phyloP scores from a whole-genome alignment of 2,329 filamentous ascomycete genomes.

The Colletotrichum plurivorum region DNA sequence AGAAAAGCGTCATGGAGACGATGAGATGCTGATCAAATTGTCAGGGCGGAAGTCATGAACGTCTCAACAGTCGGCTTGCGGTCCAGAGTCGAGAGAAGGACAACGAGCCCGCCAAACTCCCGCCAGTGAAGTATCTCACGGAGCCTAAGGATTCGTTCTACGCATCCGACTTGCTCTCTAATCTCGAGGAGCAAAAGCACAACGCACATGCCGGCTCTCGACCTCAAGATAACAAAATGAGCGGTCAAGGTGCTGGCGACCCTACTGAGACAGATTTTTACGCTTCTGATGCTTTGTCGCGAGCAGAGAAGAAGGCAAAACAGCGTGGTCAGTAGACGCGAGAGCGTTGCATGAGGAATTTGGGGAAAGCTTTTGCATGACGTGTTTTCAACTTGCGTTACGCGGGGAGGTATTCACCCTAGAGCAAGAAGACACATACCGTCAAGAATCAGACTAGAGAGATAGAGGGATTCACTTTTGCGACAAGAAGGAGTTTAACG shows the following conservation, averaged over 20 bases:
- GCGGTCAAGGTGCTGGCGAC: neutral
- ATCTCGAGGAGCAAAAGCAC: neutral
- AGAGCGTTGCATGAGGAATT: too few species aligned
- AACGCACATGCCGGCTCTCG: fast-evolving
- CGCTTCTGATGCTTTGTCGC: neutral
- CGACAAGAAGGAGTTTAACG: too few species aligned
- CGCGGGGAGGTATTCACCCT: too few species aligned
- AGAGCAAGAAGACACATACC: too few species aligned
- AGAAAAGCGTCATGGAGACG: neutral
- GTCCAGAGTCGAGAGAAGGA: neutral
- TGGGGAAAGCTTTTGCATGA: too few species aligned
- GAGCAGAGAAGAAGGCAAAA: neutral
- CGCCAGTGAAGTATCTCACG: neutral
- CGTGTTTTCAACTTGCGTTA: too few species aligned
- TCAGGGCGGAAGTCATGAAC: neutral
- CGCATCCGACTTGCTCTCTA: neutral
- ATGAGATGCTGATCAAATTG: too few species aligned
- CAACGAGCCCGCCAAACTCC: neutral
- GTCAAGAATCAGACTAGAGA: too few species aligned
- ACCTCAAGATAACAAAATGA: neutral
- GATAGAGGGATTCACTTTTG: too few species aligned
- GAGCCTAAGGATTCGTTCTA: neutral
- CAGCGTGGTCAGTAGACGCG: too few species aligned
- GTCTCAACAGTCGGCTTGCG: neutral
- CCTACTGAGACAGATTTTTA: neutral